Conservation (phyloP, 257 asterid species). For the Solanum lignicaule region DNA sequence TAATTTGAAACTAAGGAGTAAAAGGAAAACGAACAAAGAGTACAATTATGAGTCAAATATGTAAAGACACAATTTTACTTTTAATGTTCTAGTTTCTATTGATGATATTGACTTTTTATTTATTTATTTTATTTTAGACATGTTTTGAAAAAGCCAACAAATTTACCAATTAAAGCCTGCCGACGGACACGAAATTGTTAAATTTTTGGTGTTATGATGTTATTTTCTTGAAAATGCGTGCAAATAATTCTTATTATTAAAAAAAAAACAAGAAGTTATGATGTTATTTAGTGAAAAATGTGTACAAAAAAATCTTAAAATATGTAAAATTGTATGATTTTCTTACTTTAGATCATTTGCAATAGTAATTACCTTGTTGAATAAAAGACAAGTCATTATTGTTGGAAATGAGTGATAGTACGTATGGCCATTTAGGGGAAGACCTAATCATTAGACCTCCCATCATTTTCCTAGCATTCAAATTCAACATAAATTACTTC, state of each 20-base stretch:
- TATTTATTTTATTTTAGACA: neutral
- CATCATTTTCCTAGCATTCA: slow-evolving; percentile 27
- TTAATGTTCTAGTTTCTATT: neutral
- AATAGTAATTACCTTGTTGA: neutral
- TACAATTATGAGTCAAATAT: slow-evolving; percentile 1
- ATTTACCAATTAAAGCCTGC: neutral
- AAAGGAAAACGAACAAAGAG: neutral
- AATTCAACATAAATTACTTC: slow-evolving; percentile 18
- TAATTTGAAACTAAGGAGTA: rapidly evolving
- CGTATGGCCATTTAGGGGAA: slow-evolving; percentile 18
- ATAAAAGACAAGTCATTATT: slow-evolving; percentile 10
- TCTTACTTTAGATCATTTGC: neutral
- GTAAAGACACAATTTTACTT: neutral
- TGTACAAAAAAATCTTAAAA: neutral
- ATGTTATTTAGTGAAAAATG: neutral
- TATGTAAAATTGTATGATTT: slow-evolving; percentile 2
- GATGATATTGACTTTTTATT: neutral
- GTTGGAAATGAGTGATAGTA: slow-evolving; percentile 17
- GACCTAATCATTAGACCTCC: slow-evolving; percentile 30
- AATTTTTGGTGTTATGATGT: neutral
- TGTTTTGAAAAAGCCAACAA: neutral
- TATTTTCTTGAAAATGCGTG: neutral
- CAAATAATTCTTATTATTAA: neutral
- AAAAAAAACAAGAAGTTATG: neutral
- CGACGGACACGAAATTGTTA: neutral